Base-by-base conservation (phyloP, 305 asterid genomes). In the Fraxinus nigra region DNA sequence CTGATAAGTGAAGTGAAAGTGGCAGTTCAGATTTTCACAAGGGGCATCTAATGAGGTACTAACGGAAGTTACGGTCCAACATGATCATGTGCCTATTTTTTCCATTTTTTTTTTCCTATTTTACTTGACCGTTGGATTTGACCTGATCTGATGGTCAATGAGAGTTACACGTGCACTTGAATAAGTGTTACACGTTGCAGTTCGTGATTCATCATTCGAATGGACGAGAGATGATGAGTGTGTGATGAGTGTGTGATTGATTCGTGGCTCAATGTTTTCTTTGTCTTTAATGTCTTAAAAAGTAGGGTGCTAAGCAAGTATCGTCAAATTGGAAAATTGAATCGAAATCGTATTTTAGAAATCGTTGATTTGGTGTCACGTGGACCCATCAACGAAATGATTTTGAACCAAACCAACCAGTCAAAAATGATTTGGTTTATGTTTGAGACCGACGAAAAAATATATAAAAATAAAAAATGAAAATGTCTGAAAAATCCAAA, bases 11-110 rank as follows among this genome's bases (percentile, higher is more conserved):
- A 72, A 79, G 72, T 80, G 83, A 73, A 54, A 80, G 46, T 37
- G 80, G 75, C 61, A 74, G 80, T 81, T 75, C 67, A 37, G 77
- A 78, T 14, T 48, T 51, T 72, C 40, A 20, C 61, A 77, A 30
- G 74, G 61, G 85, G 70, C 81, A 48, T 38, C 69, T 78, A 81
- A 79, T 78, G 84, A 30, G 78, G 77, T 30, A 78, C 72, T 43
- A 40, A 28, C 32, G 38, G 75, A 69, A 69, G 75, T 20, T 18
- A 13, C 22, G 59, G 77, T 59, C 77, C 79, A 78, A 81, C 84
- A 82, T 40, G 84, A 82, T 85, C 91, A 84, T 84, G 87, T 85
- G 89, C 88, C 70, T 74, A 85, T 81, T 70, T 85, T 59, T 14
- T 56, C 56, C 30, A 61, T 83, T 83, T 79, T 80, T 81, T 34